Evolutionary conservation across 2,329 filamentous ascomycete species (phyloP), one percentile per base, ranked within the genome.

Genomic region (Fusarium sambucinum): DNA sequence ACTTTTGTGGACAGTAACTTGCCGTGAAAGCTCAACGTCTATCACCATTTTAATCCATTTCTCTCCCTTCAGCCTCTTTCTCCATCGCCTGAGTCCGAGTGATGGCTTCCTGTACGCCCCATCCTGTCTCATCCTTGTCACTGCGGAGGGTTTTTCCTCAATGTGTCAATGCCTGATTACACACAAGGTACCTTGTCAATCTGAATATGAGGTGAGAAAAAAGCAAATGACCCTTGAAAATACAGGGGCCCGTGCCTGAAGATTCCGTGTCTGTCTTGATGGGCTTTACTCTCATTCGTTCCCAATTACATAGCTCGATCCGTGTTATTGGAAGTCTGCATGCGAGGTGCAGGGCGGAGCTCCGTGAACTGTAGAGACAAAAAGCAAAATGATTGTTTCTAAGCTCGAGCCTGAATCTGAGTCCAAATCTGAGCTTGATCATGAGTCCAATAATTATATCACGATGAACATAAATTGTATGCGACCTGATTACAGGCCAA

Each of bases 151-250:
- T 44, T 48, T 51, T 53, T 50, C 62, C 57, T 25, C 17, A 48
- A 48, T 37, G 16, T 48, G 48, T 62, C 35, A 41, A 42, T 42
- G 59, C 44, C 50, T 58, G 53, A 64, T 48, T 54, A 62, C 46
- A 50, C 40, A 62, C 46, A 50, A 21, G 6, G 16, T 46, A 45
- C 38, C 42, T 41, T 54, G 30, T 32, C 19, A 21, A 13, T 23
- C 27, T 46, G 17, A 19, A 23, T 16, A 23, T 44, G 30, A 46
- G 30, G 14, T 54, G 41, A 21, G 40, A 12, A 14, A 62, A 71
- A 72, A 70, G 62, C 53, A 70, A 68, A 65, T 13, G 37, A 37
- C 17, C 45, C 46, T 35, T 40, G 47, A 61, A 37, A 55, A 50
- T 8, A 14, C 21, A 37, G 17, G 45, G 69, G 52, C 42, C 58